Evolutionary conservation across 306 rosid species (phyloP).

Genomic region (Glycine soja): DNA sequence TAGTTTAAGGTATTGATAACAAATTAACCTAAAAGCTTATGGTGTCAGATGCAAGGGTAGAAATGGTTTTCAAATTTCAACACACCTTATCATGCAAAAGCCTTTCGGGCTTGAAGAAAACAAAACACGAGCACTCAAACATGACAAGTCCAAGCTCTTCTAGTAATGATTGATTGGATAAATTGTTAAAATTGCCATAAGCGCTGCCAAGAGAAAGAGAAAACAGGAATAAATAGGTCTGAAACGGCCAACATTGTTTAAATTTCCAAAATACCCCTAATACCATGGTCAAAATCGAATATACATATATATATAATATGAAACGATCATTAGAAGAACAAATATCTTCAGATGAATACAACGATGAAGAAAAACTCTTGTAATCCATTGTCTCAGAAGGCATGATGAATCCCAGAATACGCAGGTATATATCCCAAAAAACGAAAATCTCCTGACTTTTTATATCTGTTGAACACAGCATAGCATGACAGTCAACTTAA

Average conservation of each 20-base stretch:
- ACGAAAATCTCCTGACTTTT: not conserved
- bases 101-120: no score
- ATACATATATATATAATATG: not conserved
- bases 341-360: conserved; percentile 59
- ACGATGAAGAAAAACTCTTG: conserved; percentile 56
- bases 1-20: conserved; percentile 2
- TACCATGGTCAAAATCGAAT: conserved; percentile 35
- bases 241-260: not conserved
- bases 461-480: conserved; percentile 37
- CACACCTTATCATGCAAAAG: no score
- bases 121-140: not conserved
- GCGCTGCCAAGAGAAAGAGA: conserved; percentile 47
- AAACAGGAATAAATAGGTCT: conserved; percentile 30
- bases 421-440: not conserved
- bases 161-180: not conserved
- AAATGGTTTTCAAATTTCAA: conserved; percentile 8
- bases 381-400: conserved; percentile 46
- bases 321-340: conserved; percentile 51
- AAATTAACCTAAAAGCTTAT: conserved; percentile 33
- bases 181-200: conserved; percentile 47
- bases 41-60: not conserved
- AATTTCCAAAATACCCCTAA: conserved; percentile 15
- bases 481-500: conserved; percentile 30
- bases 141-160: conserved; percentile 21
- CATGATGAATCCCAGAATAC: conserved; percentile 43